These are phyloP conservation scores for Rhododendron ovatum DNA, from an alignment of 148 eudicot species.

Conservation along the genomic window DNA sequence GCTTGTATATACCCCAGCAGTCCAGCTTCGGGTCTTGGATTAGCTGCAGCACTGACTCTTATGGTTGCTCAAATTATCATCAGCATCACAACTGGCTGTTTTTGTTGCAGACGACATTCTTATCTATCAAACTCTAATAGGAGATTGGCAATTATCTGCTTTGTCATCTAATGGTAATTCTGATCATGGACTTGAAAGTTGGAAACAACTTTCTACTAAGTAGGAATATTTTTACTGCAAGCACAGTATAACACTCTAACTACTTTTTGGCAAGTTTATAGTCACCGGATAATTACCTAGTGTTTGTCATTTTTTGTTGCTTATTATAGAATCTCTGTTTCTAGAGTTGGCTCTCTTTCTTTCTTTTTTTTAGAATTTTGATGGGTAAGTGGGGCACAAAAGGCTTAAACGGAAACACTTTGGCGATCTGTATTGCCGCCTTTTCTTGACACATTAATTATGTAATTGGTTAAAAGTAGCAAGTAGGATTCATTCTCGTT, in stretches of 20 bases:
- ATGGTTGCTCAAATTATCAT: conserved; percentile 61
- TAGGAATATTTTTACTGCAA: neutral
- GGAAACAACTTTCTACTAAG: neutral
- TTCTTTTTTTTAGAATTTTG: neutral
- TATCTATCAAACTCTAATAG: conserved; percentile 43
- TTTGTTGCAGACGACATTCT: conserved; percentile 61
- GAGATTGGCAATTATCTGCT: conserved; percentile 64
- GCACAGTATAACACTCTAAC: neutral
- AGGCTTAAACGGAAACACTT: neutral
- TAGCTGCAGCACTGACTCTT: conserved; percentile 65
- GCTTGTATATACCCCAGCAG: conserved; percentile 71
- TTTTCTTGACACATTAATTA: neutral
- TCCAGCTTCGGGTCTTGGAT: conserved; percentile 75
- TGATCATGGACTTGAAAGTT: neutral
- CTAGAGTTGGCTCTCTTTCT: neutral
- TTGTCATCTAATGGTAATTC: conserved; percentile 75
- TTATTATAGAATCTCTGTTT: neutral
- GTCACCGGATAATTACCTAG: neutral
- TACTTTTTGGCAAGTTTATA: neutral
- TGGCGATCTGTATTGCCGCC: neutral
- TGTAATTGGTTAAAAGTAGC: neutral
- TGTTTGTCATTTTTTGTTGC: neutral
- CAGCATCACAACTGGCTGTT: conserved; percentile 63
- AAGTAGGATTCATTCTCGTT: neutral
- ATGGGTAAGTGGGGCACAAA: neutral